Conservation (phyloP, 768 basidiomycete genomes). For the Kwoniella newhampshirensis region DNA sequence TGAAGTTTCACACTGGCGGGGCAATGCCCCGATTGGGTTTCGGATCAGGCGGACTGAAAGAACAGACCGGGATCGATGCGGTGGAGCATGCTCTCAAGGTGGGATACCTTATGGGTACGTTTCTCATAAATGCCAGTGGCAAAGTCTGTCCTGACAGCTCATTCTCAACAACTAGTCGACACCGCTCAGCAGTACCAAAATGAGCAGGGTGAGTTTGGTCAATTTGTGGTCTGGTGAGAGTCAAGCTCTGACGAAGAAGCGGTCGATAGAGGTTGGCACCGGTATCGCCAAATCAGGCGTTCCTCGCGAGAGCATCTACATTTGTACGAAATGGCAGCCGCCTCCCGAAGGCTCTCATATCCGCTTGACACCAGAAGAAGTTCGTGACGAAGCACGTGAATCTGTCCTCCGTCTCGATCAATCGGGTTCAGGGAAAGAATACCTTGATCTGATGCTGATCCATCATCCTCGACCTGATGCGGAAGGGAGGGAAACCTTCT, state of each 20-base stretch:
- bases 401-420: constrained; percentile 10
- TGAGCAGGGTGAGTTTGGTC: constrained; percentile 37
- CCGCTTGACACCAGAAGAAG: constrained; percentile 18
- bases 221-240: background rate
- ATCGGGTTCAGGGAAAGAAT: constrained; percentile 8
- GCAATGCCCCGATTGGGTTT: constrained; percentile 20
- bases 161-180: constrained; percentile 23
- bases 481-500: constrained; percentile 43
- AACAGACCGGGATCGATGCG: constrained; percentile 13
- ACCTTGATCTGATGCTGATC: constrained; percentile 42
- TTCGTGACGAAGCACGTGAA: constrained; percentile 9
- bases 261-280: constrained; percentile 13
- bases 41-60: constrained; percentile 21
- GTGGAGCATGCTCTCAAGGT: constrained; percentile 16
- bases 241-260: no score
- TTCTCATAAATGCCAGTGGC: background rate
- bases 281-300: constrained; percentile 8
- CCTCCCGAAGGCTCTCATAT: constrained; percentile 2
- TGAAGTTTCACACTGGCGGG: constrained; percentile 15
- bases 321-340: constrained; percentile 24
- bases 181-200: constrained; percentile 41
- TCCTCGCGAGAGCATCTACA: constrained; percentile 4
- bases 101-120: constrained; percentile 21
- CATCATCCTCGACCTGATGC: constrained; percentile 21
- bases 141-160: no score